Evolutionary conservation across 371 early-diverging fungal species (phyloP), one percentile per base, ranked within the genome.

Genomic region (Mucor ambiguus): DNA sequence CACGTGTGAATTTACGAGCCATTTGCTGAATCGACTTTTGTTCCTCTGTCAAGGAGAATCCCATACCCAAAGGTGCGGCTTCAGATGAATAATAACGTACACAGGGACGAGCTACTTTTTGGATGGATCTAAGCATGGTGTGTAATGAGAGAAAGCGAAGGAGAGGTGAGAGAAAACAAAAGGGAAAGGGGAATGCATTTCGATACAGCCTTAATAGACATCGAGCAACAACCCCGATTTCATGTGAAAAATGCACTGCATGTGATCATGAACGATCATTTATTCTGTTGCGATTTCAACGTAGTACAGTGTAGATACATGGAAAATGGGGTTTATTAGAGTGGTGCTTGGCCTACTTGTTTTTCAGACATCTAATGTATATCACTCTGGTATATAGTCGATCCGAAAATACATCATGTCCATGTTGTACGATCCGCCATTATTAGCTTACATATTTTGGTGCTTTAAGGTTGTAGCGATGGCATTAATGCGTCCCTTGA

Each of bases 1-100:
- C 93, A 43, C 78, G 86, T 18, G 95, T 87, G 75, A 98, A 97
- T 81, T 95, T 94, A 73, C 95, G 90, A 22, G 97, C 95, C n/a
- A 95, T 87, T 18, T 94, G 91, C 79, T 96, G 95, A 68, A 94
- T 88, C 16, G 93, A 88, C 63, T 79, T 81, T 80, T 97, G 97
- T 58, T 96, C 96, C 46, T 93, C 93, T 48, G 80, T 86, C 46
- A 98, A 86, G 33, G 74, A 80, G 69, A 97, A 95, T 28, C 65
- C 43, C 64, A 85, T 70, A 4, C 82, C 81, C 14, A 75, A 57
- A 18, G 69, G 43, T 18, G 71, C 66, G 0, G 63, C 68, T 7
- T 61, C 68, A 16, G 67, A 63, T 3, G 70, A 65, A 24, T 64
- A 73, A 24, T 44, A 46, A 38, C 64, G 64, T 2, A 38, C 46